Conservation (phyloP, 2,329 filamentous ascomycete species). For the Botrytis squamosa region DNA sequence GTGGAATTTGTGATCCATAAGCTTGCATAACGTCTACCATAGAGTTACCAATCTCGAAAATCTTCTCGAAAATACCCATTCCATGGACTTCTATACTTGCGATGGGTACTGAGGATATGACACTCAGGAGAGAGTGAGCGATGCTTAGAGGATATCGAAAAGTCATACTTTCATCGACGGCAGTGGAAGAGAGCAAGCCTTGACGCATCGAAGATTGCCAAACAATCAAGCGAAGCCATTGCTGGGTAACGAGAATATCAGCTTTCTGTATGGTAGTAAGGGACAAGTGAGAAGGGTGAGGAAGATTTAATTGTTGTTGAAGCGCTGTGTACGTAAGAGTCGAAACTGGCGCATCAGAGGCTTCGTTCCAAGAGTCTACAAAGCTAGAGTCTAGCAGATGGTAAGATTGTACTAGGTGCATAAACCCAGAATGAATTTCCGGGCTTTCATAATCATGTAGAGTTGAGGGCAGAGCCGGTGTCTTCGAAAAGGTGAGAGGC, state of each 20-base stretch:
- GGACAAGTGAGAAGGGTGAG: slow-evolving; percentile 32
- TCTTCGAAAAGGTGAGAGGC: slow-evolving; percentile 60
- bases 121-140: slow-evolving; percentile 54
- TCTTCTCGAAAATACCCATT: slow-evolving; percentile 52
- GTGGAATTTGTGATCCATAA: slow-evolving; percentile 28
- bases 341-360: slow-evolving; percentile 47
- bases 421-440: slow-evolving; percentile 56
- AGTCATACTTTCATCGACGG: slow-evolving; percentile 58
- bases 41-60: slow-evolving; percentile 48
- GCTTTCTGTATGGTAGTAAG: slow-evolving; percentile 65
- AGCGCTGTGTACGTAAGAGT: slow-evolving; percentile 57
- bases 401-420: slow-evolving; percentile 60
- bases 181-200: slow-evolving; percentile 59
- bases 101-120: slow-evolving; percentile 44
- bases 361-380: slow-evolving; percentile 63
- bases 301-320: slow-evolving; percentile 51
- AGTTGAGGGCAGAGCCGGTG: slow-evolving; percentile 54
- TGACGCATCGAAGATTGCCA: slow-evolving; percentile 70
- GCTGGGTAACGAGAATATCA: slow-evolving; percentile 66
- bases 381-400: slow-evolving; percentile 63
- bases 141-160: slow-evolving; percentile 62
- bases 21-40: slow-evolving; percentile 48
- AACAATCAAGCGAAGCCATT: slow-evolving; percentile 69
- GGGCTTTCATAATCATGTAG: slow-evolving; percentile 52
- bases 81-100: slow-evolving; percentile 48